Base-by-base conservation (phyloP, 2,329 filamentous ascomycete species). In the Paracoccidioides lutzii region DNA sequence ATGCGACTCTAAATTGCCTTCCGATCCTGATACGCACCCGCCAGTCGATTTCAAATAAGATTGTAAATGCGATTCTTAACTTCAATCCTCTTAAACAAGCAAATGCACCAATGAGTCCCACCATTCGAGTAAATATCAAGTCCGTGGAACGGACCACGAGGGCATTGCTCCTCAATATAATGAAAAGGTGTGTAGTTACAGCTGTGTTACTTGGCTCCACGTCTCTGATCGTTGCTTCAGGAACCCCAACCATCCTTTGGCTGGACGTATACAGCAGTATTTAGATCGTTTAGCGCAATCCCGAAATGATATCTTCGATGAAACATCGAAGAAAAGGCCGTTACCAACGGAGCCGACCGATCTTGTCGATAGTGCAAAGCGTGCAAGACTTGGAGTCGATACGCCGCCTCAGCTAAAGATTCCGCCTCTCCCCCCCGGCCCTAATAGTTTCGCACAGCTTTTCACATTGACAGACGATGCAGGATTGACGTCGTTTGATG, bases 91-190 rank as follows among this genome's bases (percentile, higher is more conserved):
- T 96, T 46, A 89, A 87, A 70, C 80, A 88, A 60, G 88, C 87
- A 56, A 85, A 82, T 64, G 81, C 82, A 1, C 84, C 86, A 3
- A 81, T 94, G 75, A 91, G 87, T 0, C 80, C 88, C 2, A 88
- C 84, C 66, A 80, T 81, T 52, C 89, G 86, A 63, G 85, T 98
- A 58, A 82, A 91, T 63, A 80, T 95, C 59, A 89, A 85, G 71
- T 97, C 91, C 4, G 93, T 98, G 83, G 91, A 96, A 70, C 89
- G 95, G 67, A 98, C 93, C 30, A 87, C 87, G 3, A 82, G 90
- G 64, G 83, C 90, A 62, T 75, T 98, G 49, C 77, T 97, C 42
- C 80, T 90, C 54, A 90, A 96, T 70, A 76, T 95, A 54, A 77
- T 86, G 62, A 91, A 91, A 73, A 81, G 83, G 85, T 88, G 76